Evolutionary conservation across 352 stramenopile species (phyloP).

Genomic region (Phytophthora cactorum): DNA sequence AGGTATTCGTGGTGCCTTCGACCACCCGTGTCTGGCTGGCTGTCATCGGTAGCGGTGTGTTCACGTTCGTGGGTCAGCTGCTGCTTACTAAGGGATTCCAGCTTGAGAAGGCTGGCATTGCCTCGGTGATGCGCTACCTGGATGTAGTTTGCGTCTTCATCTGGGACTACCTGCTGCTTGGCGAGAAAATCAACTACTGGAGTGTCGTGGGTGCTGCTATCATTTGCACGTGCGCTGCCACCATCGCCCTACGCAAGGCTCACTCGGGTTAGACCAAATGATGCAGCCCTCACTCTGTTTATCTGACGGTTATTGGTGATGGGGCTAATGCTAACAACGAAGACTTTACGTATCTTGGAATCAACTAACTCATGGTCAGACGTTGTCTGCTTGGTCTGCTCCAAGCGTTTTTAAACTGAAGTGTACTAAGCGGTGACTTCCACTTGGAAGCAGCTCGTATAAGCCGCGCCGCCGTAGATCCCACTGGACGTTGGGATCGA

Average conservation of each 20-base stretch:
- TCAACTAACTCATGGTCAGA: conserved; percentile 14
- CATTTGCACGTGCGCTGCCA: conserved; percentile 66
- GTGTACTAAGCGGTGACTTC: conserved; percentile 42
- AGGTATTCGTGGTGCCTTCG: conserved; percentile 55
- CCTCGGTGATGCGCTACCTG: conserved; percentile 85
- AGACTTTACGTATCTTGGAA: not conserved
- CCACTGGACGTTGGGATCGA: conserved; percentile 52
- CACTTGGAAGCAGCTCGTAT: conserved; percentile 69
- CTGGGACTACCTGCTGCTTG: conserved; percentile 69
- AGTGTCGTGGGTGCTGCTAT: conserved; percentile 73
- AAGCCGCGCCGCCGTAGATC: conserved; percentile 58
- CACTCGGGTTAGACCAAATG: conserved; percentile 25
- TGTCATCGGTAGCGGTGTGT: conserved; percentile 62
- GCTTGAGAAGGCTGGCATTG: conserved; percentile 83
- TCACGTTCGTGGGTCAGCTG: conserved; percentile 74
- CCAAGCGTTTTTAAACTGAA: conserved; percentile 3
- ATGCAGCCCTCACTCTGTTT: not conserved
- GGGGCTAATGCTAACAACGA: not conserved
- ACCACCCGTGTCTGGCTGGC: conserved; percentile 48
- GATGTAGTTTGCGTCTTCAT: conserved; percentile 88
- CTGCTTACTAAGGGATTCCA: conserved; percentile 85
- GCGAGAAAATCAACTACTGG: conserved; percentile 75
- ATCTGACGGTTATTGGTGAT: conserved; percentile 18
- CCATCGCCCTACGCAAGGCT: conserved; percentile 70
- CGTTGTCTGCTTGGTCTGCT: conserved; percentile 10